Percentiles rank a stretch among this genome's conserved stretches.
phyloP scores from a whole-genome alignment of 2,329 filamentous ascomycete genomes.

The Exophiala aquamarina region DNA sequence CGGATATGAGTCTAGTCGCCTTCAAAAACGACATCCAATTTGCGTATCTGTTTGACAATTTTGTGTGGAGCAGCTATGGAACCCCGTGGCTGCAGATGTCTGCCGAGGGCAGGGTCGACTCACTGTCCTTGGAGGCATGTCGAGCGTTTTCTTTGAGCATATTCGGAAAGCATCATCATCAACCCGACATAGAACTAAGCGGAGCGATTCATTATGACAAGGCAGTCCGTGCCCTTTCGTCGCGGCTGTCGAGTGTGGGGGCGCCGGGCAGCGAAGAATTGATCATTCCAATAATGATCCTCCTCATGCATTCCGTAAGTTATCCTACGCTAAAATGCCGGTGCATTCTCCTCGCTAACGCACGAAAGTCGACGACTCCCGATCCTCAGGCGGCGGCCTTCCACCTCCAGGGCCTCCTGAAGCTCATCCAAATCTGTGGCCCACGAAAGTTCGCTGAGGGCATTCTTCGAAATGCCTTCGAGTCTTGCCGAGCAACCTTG shows the following conservation, averaged over 20 bases:
- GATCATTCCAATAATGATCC: constrained; percentile 21
- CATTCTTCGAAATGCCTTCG: constrained; percentile 17
- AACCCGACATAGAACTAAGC: constrained; percentile 19
- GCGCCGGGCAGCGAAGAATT: constrained; percentile 18
- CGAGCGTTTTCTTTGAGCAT: constrained; percentile 20
- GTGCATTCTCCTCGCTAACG: not conserved
- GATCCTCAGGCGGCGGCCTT: constrained; percentile 19
- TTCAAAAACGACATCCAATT: constrained; percentile 22
- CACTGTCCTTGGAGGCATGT: constrained; percentile 19
- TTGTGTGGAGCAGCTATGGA: constrained; percentile 24
- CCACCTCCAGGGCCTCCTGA: constrained; percentile 19
- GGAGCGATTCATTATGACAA: constrained; percentile 20
- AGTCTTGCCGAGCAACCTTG: constrained; percentile 21
- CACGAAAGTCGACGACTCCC: constrained; percentile 14
- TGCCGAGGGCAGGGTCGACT: constrained; percentile 17
- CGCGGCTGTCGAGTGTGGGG: constrained; percentile 15
- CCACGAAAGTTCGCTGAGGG: constrained; percentile 13
- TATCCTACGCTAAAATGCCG: not conserved
- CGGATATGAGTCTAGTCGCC: constrained; percentile 18
- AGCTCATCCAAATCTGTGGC: constrained; percentile 19
- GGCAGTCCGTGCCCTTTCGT: constrained; percentile 19
- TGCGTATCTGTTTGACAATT: constrained; percentile 22
- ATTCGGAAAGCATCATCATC: constrained; percentile 22
- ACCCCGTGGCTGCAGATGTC: constrained; percentile 22
- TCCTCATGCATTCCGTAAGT: constrained; percentile 24